Conservation (phyloP, 768 basidiomycete species). For the Pleurotus citrinopileatus region DNA sequence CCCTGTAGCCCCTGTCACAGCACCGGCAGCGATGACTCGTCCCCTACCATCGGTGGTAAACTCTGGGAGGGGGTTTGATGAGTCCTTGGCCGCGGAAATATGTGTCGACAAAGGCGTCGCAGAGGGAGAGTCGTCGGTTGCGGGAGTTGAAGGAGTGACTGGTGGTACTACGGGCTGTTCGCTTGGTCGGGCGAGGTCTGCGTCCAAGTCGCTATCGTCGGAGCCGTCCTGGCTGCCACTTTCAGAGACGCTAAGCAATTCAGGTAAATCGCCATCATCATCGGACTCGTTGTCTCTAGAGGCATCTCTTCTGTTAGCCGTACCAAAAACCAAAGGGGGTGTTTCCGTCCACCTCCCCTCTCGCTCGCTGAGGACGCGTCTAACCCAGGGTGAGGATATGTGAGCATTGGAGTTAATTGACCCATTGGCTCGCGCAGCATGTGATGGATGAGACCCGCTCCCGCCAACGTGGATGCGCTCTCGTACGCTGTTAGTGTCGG, state of each 20-base stretch:
- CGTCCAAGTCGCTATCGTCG: constrained; percentile 23
- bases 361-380: not conserved
- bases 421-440: not conserved
- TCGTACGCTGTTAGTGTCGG: not conserved
- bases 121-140: not conserved
- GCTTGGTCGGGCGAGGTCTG: constrained; percentile 10
- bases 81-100: not conserved
- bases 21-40: constrained; percentile 48
- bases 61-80: constrained; percentile 34
- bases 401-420: not conserved
- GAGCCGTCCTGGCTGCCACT: constrained; percentile 27
- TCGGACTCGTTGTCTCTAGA: constrained; percentile 13
- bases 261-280: constrained; percentile 33
- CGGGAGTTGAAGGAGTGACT: not conserved
- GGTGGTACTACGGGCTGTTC: not conserved
- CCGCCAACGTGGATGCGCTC: constrained; percentile 1
- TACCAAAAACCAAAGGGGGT: not conserved
- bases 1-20: not conserved
- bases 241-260: constrained; percentile 31
- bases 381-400: not conserved
- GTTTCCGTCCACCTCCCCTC: constrained; percentile 4
- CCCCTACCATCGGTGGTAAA: constrained; percentile 68
- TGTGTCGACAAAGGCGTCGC: not conserved
- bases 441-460: not conserved
- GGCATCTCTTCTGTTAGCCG: constrained; percentile 2